Evolutionary conservation across 2,329 filamentous ascomycete genomes (phyloP), one percentile per base, ranked within the genome.

Genomic region (Metarhizium rileyi): DNA sequence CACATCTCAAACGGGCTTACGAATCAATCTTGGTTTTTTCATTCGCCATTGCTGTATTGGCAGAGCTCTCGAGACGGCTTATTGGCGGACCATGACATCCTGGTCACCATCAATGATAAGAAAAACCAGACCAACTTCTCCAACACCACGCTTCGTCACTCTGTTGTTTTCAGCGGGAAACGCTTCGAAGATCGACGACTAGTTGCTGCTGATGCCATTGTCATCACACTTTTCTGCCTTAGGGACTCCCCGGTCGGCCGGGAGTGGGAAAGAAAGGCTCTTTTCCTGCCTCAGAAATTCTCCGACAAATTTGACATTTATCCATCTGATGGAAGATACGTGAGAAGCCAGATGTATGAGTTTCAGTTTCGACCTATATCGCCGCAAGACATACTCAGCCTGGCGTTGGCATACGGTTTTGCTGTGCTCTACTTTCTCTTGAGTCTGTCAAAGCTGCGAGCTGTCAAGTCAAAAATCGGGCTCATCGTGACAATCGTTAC

Each of bases 11-110:
- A 83, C 58, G 80, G 78, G 14, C 63, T 81, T 30, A 79, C 74
- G 4, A 76, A 80, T 55, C 69, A 81, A 56, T 80, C 80, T 4
- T 89, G 85, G 85, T 86, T 87, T 57, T 87, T 87, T 60, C 86
- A 90, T 58, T 90, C 87, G n/a, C 86, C 87, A 1, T 67, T 91
- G 48, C 82, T 88, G 64, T 90, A 90, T 64, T 91, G 87, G 87
- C 76, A 81, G 52, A 86, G 83, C 61, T 86, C 74, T n/a, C 60
- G 70, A 5, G 72, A 77, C 1, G 66, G 65, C 6, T 77, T 91
- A 46, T 62, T 76, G 25, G 62, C 66, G 16, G 87, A 91, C 58
- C 48, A 63, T 0, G 74, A 90, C 60, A 74, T 90, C 12, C 63
- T 90, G 3, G 64, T 66, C 1, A 90, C 87, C 0, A 82, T 90